A percentile compares a stretch with the other conserved stretches of the same genome.
These are phyloP conservation scores for Chlorella variabilis DNA, from an alignment of 163 green algal genomes.

Conservation along the genomic window DNA sequence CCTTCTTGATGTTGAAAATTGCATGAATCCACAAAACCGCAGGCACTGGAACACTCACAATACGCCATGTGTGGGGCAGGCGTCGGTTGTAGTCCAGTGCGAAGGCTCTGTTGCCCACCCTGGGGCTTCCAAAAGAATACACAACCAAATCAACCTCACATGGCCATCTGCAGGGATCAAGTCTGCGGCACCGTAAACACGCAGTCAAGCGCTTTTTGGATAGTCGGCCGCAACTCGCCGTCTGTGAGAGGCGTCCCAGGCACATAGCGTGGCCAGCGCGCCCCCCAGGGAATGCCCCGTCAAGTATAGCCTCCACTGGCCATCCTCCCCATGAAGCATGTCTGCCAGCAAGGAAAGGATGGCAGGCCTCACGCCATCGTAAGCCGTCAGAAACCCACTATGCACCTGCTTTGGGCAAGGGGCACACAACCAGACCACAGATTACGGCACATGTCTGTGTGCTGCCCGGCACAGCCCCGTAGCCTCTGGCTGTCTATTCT, in stretches of 20 bases:
- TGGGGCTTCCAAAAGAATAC: conserved; percentile 81
- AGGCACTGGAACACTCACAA: no score
- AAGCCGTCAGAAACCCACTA: conserved; percentile 81
- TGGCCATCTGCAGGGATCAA: neutral
- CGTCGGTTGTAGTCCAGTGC: conserved; percentile 63
- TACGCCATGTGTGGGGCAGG: conserved; percentile 71
- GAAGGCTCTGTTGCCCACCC: conserved; percentile 76
- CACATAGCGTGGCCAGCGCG: conserved; percentile 82
- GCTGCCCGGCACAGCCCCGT: no score
- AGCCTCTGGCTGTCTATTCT: no score
- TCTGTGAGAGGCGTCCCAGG: conserved; percentile 70
- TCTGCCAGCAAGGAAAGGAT: conserved; percentile 42
- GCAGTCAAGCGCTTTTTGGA: no score
- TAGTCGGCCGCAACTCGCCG: neutral
- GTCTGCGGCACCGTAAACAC: neutral
- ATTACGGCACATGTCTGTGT: no score
- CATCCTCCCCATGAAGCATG: conserved; percentile 35
- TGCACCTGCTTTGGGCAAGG: conserved; percentile 68
- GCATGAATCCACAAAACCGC: no score
- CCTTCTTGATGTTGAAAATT: no score
- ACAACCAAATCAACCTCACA: conserved; percentile 42
- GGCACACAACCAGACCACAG: neutral
- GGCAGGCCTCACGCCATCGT: conserved; percentile 62
- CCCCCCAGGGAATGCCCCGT: conserved; percentile 90
- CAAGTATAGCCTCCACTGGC: conserved; percentile 67